Evolutionary conservation across 495 filamentous ascomycete species (phyloP).

Genomic region (Lepraria neglecta): DNA sequence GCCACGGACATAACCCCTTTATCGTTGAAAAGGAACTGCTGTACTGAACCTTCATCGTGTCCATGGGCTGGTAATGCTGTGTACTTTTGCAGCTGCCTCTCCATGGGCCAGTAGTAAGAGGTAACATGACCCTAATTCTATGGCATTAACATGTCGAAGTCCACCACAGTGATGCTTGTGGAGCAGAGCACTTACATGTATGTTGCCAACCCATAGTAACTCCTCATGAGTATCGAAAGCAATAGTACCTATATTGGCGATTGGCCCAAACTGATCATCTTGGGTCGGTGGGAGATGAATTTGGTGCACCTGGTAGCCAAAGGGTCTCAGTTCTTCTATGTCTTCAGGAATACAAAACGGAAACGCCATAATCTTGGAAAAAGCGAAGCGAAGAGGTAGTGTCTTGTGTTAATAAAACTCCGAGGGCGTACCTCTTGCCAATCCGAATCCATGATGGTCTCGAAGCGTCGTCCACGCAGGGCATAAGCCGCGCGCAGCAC

Average conservation of each 20-base stretch:
- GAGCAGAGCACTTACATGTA: conserved; percentile 55
- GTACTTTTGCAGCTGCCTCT: conserved; percentile 69
- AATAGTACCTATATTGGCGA: conserved; percentile 40
- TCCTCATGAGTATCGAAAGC: conserved; percentile 86
- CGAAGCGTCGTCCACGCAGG: not conserved
- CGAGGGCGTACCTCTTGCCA: conserved; percentile 23
- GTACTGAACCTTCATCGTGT: conserved; percentile 60
- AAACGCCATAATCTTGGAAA: not conserved
- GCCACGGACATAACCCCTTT: conserved; percentile 78
- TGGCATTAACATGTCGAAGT: not conserved
- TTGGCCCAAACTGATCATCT: conserved; percentile 18
- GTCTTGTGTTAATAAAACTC: not conserved
- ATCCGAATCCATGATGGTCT: conserved; percentile 21
- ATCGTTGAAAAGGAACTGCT: conserved; percentile 79
- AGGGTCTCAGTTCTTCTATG: not conserved
- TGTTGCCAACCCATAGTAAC: conserved; percentile 85
- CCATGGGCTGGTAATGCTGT: conserved; percentile 70
- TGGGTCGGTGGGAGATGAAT: conserved; percentile 19
- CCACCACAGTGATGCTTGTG: not conserved
- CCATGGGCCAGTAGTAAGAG: conserved; percentile 59
- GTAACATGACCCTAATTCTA: conserved; percentile 64
- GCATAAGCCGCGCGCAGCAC: not conserved
- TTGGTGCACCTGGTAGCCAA: conserved; percentile 19
- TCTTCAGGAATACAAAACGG: not conserved
- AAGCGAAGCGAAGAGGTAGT: not conserved